A percentile compares a stretch with the other conserved stretches of the same genome.
These are phyloP conservation scores for Perkinsus olseni DNA, from an alignment of 169 alveolate genomes.

Conservation along the genomic window DNA sequence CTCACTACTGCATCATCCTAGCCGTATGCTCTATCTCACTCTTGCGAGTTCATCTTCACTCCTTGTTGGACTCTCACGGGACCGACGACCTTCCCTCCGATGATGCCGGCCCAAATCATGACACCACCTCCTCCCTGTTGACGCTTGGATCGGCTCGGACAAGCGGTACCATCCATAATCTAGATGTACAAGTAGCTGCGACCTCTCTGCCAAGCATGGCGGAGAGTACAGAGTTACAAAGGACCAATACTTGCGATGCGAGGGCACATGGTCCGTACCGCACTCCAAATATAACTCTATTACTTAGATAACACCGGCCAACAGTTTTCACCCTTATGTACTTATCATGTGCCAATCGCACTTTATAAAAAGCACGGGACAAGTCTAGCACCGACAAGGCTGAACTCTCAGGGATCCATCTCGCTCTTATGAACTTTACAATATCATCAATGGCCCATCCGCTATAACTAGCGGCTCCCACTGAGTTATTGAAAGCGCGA, in stretches of 20 bases:
- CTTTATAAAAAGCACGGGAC: neutral
- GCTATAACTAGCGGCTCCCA: neutral
- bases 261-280: neutral
- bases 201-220: neutral
- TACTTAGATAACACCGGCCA: neutral
- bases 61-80: no score
- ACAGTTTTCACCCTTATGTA: neutral
- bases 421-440: neutral
- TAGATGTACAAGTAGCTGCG: neutral
- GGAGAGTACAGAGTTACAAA: neutral
- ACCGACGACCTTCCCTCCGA: no score
- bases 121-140: no score
- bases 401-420: neutral
- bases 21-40: no score
- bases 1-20: no score
- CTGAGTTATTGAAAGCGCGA: neutral
- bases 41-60: no score
- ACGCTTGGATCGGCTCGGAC: no score
- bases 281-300: neutral
- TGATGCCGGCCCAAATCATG: no score
- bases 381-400: neutral
- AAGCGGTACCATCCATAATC: no score
- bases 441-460: neutral
- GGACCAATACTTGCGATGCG: neutral
- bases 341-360: neutral